phyloP scores from a whole-genome alignment of 1,284 basidiomycete species.

The Ustilago loliicola region DNA sequence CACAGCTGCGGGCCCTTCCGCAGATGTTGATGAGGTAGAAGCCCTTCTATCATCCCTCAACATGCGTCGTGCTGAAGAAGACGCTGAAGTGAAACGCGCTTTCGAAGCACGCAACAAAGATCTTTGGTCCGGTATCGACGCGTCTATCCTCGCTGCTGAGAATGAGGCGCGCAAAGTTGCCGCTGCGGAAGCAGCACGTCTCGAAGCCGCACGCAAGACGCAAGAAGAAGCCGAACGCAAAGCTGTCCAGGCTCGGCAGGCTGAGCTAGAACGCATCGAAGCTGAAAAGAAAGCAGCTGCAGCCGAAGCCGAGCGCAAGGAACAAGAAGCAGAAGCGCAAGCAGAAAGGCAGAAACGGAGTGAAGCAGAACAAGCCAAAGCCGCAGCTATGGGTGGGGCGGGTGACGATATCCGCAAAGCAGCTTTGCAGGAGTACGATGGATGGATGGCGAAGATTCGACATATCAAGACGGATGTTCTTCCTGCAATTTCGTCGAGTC shows the following conservation, averaged over 20 bases:
- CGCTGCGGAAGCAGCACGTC: constrained; percentile 55
- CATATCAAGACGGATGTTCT: constrained; percentile 82
- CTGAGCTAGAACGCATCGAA: constrained; percentile 56
- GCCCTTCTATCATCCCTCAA: constrained; percentile 55
- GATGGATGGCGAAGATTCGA: constrained; percentile 71
- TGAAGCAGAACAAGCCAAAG: constrained; percentile 44
- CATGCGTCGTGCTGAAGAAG: constrained; percentile 52
- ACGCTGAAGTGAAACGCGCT: constrained; percentile 54
- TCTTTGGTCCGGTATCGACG: constrained; percentile 67
- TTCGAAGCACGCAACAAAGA: constrained; percentile 64
- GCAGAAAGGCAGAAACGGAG: constrained; percentile 44
- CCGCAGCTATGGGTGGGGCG: constrained; percentile 43
- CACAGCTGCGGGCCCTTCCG: constrained; percentile 11
- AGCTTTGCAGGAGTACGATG: constrained; percentile 54
- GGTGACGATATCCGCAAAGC: constrained; percentile 47
- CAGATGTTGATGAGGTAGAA: constrained; percentile 58
- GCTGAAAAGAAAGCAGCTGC: constrained; percentile 56
- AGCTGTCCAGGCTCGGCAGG: constrained; percentile 56
- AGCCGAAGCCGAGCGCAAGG: constrained; percentile 38
- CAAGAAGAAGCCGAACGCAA: constrained; percentile 63
- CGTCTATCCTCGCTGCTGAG: constrained; percentile 63
- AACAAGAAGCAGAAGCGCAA: constrained; percentile 41
- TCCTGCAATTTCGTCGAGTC: constrained; percentile 79
- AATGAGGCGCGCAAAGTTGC: constrained; percentile 44
- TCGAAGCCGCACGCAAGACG: constrained; percentile 53